Evolutionary conservation across 2,329 filamentous ascomycete species (phyloP), one percentile per base, ranked within the genome.

Genomic region (Cercospora brassicicola): DNA sequence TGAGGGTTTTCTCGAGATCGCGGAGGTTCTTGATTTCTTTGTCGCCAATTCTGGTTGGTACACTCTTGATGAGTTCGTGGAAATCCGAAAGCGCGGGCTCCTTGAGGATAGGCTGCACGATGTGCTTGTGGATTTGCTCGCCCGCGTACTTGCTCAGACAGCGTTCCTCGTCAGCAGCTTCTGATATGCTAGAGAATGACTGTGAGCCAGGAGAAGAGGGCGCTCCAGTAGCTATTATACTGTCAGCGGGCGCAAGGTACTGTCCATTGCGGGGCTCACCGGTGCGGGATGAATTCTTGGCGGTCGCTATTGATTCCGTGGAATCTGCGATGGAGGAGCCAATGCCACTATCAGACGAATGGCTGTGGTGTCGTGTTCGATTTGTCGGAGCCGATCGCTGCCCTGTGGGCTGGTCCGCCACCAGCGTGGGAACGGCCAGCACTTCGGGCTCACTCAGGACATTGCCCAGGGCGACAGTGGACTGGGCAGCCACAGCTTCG

Each of bases 1-100:
- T 88, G 69, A 98, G 84, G 9, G 91, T 94, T 87, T 97, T 97
- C 82, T 98, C 94, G 60, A 98, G 86, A 81, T 98, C 94, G 79
- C 94, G 89, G 65, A 98, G 88, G 82, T 91, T 97, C 79, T 91
- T 89, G 76, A 98, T 95, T 76, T 95, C 89, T 80, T 93, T 94
- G 77, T 89, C 88, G 76, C 88, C 88, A 78, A 97, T 95, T 77
- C 90, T 90, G 79, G 87, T 86, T 59, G 92, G 92, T 72, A 93
- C 89, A 79, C 92, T 90, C 73, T 90, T 85, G 71, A 97, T 86
- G 74, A 97, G 87, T 59, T 90, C 85, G 78, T 93, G 90, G 79
- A 97, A 97, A 59, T 91, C 88, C 79, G 93, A 91, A 69, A 96
- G 86, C 33, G 86, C 84, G 23, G 88, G 81, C 76, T 94, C 90